Evolutionary conservation across 139 green algal genomes (phyloP), one percentile per base, ranked within the genome.

Genomic region (Picochlorum sp.): DNA sequence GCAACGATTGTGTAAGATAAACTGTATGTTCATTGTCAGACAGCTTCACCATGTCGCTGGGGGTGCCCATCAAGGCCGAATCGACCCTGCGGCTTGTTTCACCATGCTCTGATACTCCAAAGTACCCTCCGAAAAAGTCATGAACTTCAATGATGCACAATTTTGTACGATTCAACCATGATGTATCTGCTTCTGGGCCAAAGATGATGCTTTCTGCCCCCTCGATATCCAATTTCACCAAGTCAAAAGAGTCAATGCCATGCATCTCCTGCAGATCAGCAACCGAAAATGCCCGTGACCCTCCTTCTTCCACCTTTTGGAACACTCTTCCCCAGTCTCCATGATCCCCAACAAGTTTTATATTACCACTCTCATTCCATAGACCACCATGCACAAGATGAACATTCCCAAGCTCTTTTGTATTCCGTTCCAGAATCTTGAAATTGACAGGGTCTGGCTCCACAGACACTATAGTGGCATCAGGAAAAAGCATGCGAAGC

Each of bases 301-400:
- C 67, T 8, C n/a, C 8, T 16, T 68, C 7, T 21, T 21, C 47
- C 16, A 54, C 47, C n/a, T 54, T 54, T 37, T 49, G 28, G 47
- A 74, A 74, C 47, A 69, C 62, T 1, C 38, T 60, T 45, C 67
- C 67, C 67, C 67, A 74, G n/a, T 57, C 55, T 21, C 60, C 59
- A 18, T 69, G 47, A 38, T 57, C 21, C 20, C 45, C 49, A 3
- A 50, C 50, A 7, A 51, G 24, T 6, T 26, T 50, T 38, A 74
- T 63, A 14, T 63, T 62, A 1, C 58, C 45, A 15, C 5, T 50
- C 10, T 38, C 32, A 10, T 60, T 49, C 67, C 67, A 74, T 20
- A 74, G 67, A 49, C 67, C 67, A n/a, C 49, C 67, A 14, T 74
- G 61, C 13, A 74, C 15, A 3, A 38, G 15, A 18, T 69, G 47